These are phyloP conservation scores for Podila epicladia DNA, from an alignment of 192 early-diverging fungal genomes.

Conservation along the genomic window DNA sequence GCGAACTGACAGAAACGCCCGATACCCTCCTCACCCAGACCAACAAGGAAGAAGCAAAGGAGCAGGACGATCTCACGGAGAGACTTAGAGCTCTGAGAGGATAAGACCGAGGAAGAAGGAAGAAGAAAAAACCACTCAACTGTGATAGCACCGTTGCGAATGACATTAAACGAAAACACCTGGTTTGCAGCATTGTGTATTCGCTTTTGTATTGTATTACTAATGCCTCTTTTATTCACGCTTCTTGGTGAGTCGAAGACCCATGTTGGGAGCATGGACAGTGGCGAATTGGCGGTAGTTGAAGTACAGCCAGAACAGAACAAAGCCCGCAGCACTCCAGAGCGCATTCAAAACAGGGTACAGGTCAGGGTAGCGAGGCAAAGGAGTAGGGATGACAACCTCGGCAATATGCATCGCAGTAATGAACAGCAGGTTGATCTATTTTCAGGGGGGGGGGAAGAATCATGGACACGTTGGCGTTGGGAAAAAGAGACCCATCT, in stretches of 20 bases:
- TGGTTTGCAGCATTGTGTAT: neutral
- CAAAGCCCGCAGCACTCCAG: constrained; percentile 74
- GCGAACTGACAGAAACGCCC: constrained; percentile 67
- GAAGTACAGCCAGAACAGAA: constrained; percentile 73
- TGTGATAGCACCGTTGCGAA: too few species aligned
- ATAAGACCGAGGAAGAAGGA: constrained; percentile 20
- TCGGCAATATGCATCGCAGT: constrained; percentile 65
- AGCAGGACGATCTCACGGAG: constrained; percentile 57
- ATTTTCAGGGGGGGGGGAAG: too few species aligned
- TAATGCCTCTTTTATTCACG: neutral
- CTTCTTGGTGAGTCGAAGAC: constrained; percentile 34
- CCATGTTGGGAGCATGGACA: constrained; percentile 27
- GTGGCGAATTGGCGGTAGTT: constrained; percentile 70
- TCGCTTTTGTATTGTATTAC: neutral
- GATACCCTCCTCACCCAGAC: constrained; percentile 53
- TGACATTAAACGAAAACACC: too few species aligned
- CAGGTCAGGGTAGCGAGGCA: constrained; percentile 79
- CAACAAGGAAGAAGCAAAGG: constrained; percentile 55
- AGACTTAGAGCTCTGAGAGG: constrained; percentile 57
- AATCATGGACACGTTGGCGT: constrained; percentile 15
- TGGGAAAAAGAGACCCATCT: neutral
- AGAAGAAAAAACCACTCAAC: too few species aligned
- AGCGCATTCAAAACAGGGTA: constrained; percentile 84
- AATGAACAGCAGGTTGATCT: constrained; percentile 38
- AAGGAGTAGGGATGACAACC: constrained; percentile 68